Percentiles rank a stretch among this genome's conserved stretches.
These are phyloP conservation scores for Verticillium tricorpus DNA, from an alignment of 2,329 filamentous ascomycete genomes.

Conservation along the genomic window DNA sequence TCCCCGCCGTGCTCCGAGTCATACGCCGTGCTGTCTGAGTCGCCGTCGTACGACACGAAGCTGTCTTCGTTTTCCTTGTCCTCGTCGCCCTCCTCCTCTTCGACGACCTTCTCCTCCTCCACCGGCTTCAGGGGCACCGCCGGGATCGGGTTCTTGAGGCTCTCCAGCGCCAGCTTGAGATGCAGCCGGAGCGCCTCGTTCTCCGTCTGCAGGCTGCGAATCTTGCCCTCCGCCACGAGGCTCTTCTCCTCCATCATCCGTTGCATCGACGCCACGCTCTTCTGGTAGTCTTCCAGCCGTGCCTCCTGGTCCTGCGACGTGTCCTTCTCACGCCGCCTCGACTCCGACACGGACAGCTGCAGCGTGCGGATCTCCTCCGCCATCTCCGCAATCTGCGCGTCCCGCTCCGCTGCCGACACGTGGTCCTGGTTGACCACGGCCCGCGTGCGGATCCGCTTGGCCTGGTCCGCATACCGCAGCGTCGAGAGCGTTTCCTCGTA, in stretches of 20 bases:
- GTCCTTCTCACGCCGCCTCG: constrained; percentile 66
- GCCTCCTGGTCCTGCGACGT: constrained; percentile 68
- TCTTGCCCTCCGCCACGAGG: constrained; percentile 89
- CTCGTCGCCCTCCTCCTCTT: constrained; percentile 19
- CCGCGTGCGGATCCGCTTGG: constrained; percentile 92
- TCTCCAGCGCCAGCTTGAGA: constrained; percentile 78
- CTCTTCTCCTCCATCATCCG: constrained; percentile 92
- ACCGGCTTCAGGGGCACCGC: constrained; percentile 27
- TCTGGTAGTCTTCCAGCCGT: constrained; percentile 90
- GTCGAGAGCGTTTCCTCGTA: constrained; percentile 97
- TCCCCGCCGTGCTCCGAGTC: constrained; percentile 36
- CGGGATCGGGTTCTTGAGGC: constrained; percentile 88
- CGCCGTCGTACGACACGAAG: constrained; percentile 38
- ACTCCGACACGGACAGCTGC: constrained; percentile 70
- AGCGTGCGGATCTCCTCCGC: constrained; percentile 85
- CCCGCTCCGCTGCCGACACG: constrained; percentile 85
- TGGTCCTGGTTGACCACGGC: constrained; percentile 95
- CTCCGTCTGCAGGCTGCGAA: constrained; percentile 81
- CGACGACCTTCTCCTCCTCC: constrained; percentile 6
- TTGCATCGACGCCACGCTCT: constrained; percentile 84
- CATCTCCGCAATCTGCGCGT: constrained; percentile 93
- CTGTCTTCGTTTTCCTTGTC: constrained; percentile 42
- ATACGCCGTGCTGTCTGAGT: constrained; percentile 37
- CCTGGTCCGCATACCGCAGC: constrained; percentile 93
- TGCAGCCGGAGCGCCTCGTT: constrained; percentile 88